phyloP scores from a whole-genome alignment of 495 filamentous ascomycete genomes.

The Hyaloscypha hepaticicola region DNA sequence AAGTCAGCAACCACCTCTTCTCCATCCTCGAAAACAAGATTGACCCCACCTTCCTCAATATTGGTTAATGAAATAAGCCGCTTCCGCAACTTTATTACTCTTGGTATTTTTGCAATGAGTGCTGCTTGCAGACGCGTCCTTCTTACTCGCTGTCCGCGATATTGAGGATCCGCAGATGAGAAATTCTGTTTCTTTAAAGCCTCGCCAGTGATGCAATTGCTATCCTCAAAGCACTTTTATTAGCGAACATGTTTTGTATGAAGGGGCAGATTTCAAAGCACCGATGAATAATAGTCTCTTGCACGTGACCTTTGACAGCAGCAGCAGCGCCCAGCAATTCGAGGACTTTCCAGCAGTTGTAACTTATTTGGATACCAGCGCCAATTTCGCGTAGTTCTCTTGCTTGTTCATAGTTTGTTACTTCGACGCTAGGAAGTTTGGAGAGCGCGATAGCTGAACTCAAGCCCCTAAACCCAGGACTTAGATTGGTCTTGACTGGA shows the following conservation, averaged over 20 bases:
- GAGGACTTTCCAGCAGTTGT: constrained; percentile 45
- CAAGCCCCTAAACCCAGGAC: too few relatives aligned
- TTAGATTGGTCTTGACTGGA: too few relatives aligned
- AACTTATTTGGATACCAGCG: constrained; percentile 46
- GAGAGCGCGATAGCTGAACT: constrained; percentile 50
- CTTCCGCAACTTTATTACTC: constrained; percentile 41
- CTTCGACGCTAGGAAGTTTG: constrained; percentile 42
- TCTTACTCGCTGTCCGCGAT: constrained; percentile 35
- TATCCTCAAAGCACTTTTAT: constrained; percentile 9
- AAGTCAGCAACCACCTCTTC: constrained; percentile 42
- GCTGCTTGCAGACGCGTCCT: constrained; percentile 44
- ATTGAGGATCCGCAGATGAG: constrained; percentile 9
- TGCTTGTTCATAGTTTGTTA: constrained; percentile 50
- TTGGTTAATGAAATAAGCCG: constrained; percentile 37
- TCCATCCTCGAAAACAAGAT: constrained; percentile 41
- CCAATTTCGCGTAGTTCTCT: constrained; percentile 47
- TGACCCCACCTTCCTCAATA: constrained; percentile 33
- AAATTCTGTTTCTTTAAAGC: constrained; percentile 20
- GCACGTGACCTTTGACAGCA: constrained; percentile 36
- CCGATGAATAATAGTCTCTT: constrained; percentile 35
- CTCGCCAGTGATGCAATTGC: constrained; percentile 38
- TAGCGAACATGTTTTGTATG: neutral
- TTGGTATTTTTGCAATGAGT: constrained; percentile 39
- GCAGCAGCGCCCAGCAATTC: constrained; percentile 46
- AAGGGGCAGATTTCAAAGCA: constrained; percentile 16